Evolutionary conservation across 306 rosid genomes (phyloP).

Genomic region (Cucurbita argyrosperma): DNA sequence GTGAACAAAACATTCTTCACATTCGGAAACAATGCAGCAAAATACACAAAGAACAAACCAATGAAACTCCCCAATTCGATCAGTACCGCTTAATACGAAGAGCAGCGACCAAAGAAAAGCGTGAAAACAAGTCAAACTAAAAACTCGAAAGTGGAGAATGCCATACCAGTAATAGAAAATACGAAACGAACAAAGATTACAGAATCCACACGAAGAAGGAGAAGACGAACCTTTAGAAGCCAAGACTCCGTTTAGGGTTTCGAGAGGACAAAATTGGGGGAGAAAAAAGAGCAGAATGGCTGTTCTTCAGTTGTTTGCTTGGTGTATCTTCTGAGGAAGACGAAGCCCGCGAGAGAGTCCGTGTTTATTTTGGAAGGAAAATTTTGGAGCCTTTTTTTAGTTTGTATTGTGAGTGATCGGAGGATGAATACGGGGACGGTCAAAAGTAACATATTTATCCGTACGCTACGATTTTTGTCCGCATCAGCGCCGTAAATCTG

Average conservation of each 20-base stretch:
- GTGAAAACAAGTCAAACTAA: neutral
- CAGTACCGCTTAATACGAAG: neutral
- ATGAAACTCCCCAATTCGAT: neutral
- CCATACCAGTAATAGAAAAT: neutral
- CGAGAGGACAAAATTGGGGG: neutral
- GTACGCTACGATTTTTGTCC: neutral
- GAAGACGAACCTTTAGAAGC: neutral
- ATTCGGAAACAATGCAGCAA: constrained; percentile 7
- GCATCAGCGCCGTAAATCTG: neutral
- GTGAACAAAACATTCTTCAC: neutral
- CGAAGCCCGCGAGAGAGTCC: constrained; percentile 2
- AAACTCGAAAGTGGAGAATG: neutral
- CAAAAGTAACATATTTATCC: neutral
- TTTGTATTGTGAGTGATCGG: neutral
- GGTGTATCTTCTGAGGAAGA: neutral
- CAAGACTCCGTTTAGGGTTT: neutral
- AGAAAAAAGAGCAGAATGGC: neutral
- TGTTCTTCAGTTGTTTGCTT: neutral
- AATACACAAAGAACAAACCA: neutral
- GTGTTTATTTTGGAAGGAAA: neutral
- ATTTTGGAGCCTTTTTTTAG: neutral
- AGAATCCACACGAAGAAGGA: neutral
- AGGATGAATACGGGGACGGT: neutral
- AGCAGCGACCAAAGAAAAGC: neutral
- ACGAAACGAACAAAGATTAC: neutral